Evolutionary conservation across 2,329 filamentous ascomycete genomes (phyloP), one percentile per base, ranked within the genome.

Genomic region (Ophiostoma fasciatum): DNA sequence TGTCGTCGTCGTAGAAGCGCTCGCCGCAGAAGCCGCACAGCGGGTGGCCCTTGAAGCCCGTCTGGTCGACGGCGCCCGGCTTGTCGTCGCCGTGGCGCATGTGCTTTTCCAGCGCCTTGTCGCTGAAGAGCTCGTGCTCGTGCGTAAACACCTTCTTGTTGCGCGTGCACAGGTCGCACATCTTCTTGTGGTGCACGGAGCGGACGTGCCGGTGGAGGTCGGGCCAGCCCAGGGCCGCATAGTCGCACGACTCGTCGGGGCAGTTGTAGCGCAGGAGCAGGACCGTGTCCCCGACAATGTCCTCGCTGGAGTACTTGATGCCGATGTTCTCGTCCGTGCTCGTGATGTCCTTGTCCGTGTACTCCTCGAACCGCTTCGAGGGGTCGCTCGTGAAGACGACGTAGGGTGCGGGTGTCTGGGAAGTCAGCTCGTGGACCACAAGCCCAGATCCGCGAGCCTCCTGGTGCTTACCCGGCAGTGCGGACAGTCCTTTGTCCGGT

Each of bases 141-240:
- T 98, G 90, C 1, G 90, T 94, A 49, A 98, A 98, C 23, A 94
- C 85, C 52, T 94, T 94, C 60, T 98, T 98, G 63, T 94, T 87
- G 41, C 85, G 68, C 7, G 87, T 71, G 58, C 87, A 94, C 10
- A 94, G 66, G 55, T 94, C 84, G 57, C 82, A 92, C 78, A 92
- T 87, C 53, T 82, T 78, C 60, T 88, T 93, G 45, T 78, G 68
- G 61, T 98, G 90, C 39, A 70, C 71, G 35, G 65, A 73, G 51
- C 79, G 81, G 38, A 94, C 88, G 63, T 98, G 84, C 47, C 85
- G 62, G 46, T 71, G 66, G 35, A 70, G 53, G 43, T 70, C 66
- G 10, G 62, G 63, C 64, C 66, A 70, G 42, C 66, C 65, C 37
- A 87, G 61, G 51, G 83, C 92, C 28, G 85, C 84, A 46, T 83